Base-by-base conservation (phyloP, 768 basidiomycete genomes). In the Lactifluus volemus region DNA sequence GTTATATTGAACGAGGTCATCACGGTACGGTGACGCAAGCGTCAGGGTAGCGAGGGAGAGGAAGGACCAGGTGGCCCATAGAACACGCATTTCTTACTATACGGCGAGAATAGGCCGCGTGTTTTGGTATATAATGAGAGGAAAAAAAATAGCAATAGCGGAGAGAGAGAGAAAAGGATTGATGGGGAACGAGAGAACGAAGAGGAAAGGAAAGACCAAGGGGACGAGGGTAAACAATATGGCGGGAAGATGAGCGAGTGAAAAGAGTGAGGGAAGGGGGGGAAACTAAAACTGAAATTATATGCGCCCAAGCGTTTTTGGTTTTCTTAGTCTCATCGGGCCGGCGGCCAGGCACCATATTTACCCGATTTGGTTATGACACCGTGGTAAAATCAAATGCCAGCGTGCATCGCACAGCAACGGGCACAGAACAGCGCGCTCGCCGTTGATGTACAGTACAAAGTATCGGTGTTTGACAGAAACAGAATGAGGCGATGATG, bases 1-100 rank as follows among this genome's bases (percentile, higher is more conserved):
- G 71, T 94, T 93, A 76, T 85, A 92, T 67, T 82, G 76, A 42
- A 76, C 74, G 64, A 91, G 81, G 68, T 85, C 79, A 5, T 81
- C 78, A 25, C 80, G 76, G 67, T 86, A 93, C 0, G 88, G 89
- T 10, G 87, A 84, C 2, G 86, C 83, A 47, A 64, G 51, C 51
- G 75, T 78, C 61, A 75, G 67, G 42, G 71, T 65, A 34, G 73
- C 68, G 54, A 82, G 65, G 53, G 74, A 61, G 55, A 77, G 78
- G 66, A 73, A 70, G 61, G 69, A 66, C 66, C 74, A 61, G 59
- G 81, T 67, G 65, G 79, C 72, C 73, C 77, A 70, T 58, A 73
- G 65, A 65, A 82, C 3, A 29, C 48, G 61, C 61, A 63, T 63
- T 36, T 42, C 38, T 42, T 17, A 53, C 47, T 44, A 49, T 19